These are phyloP conservation scores for Triticum urartu DNA, from an alignment of 176 grass and related monocot species.

Conservation along the genomic window DNA sequence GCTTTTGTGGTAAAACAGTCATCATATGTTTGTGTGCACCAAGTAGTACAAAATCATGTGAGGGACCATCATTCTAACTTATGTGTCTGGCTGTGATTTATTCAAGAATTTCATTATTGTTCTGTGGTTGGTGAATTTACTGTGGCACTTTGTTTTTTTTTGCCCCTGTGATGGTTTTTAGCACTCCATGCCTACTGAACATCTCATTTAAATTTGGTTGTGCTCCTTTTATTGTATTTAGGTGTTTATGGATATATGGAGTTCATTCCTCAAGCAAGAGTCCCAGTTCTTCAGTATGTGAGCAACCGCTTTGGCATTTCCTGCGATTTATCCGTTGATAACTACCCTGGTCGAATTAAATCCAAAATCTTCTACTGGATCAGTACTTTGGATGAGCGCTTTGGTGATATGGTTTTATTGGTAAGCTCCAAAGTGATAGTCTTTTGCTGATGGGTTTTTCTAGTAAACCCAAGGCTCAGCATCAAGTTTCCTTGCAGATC, in stretches of 20 bases:
- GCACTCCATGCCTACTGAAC: background rate
- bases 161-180: background rate
- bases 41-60: background rate
- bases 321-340: constrained; percentile 86
- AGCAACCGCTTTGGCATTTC: constrained; percentile 64
- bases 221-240: constrained; percentile 41
- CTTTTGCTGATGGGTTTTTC: constrained; percentile 1
- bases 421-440: constrained; percentile 35
- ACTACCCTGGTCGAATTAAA: constrained; percentile 71
- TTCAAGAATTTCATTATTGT: background rate
- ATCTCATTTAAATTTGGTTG: constrained; percentile 3
- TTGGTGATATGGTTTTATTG: constrained; percentile 92
- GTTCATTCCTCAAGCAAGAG: constrained; percentile 84
- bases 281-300: constrained; percentile 77
- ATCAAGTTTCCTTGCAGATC: constrained; percentile 55
- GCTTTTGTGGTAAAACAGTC: background rate
- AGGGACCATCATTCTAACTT: background rate
- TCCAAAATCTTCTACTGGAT: constrained; percentile 82
- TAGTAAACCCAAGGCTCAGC: constrained; percentile 27
- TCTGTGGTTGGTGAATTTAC: constrained; percentile 10
- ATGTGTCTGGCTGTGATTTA: background rate
- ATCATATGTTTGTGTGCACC: background rate
- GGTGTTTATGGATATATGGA: constrained; percentile 53
- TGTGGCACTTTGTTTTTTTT: background rate
- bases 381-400: constrained; percentile 72